A percentile compares a stretch with the other conserved stretches of the same genome.
Evolutionary conservation across 352 stramenopile genomes (phyloP).

Genomic region (Pythium apleroticum): DNA sequence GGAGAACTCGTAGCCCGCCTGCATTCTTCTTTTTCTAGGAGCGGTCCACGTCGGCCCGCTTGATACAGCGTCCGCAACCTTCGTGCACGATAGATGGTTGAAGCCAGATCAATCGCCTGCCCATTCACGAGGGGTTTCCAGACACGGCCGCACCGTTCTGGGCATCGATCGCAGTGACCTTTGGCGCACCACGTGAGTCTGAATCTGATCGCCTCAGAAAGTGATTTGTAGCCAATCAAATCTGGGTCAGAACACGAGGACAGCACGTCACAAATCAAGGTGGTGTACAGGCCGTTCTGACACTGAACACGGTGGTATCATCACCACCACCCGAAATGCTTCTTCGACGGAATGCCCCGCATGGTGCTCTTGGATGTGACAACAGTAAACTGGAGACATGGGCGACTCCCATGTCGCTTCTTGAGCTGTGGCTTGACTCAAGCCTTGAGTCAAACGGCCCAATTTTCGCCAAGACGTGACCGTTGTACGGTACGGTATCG

Average conservation of each 20-base stretch:
- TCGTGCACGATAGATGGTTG: neutral
- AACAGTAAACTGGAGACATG: slow-evolving; percentile 1
- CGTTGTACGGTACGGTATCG: neutral
- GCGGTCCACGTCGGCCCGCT: neutral
- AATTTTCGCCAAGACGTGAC: neutral
- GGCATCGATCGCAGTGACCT: neutral
- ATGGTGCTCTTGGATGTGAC: neutral
- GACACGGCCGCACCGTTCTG: neutral
- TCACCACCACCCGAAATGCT: neutral
- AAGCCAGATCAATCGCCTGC: neutral
- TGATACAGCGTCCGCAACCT: neutral
- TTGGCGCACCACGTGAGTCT: slow-evolving; percentile 2
- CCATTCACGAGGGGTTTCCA: neutral
- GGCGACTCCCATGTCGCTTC: neutral
- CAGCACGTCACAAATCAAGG: neutral
- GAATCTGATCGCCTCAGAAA: slow-evolving; percentile 11
- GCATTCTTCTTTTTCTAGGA: slow-evolving; percentile 25
- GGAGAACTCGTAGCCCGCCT: slow-evolving; percentile 71
- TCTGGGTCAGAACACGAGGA: slow-evolving; percentile 11
- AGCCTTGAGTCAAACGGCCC: neutral
- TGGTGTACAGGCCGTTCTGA: neutral
- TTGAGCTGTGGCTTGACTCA: neutral
- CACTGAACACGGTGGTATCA: neutral
- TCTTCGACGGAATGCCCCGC: neutral
- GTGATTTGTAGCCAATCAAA: neutral